Conservation (phyloP, 139 green algal species). For the Picochlorum costavermella region DNA sequence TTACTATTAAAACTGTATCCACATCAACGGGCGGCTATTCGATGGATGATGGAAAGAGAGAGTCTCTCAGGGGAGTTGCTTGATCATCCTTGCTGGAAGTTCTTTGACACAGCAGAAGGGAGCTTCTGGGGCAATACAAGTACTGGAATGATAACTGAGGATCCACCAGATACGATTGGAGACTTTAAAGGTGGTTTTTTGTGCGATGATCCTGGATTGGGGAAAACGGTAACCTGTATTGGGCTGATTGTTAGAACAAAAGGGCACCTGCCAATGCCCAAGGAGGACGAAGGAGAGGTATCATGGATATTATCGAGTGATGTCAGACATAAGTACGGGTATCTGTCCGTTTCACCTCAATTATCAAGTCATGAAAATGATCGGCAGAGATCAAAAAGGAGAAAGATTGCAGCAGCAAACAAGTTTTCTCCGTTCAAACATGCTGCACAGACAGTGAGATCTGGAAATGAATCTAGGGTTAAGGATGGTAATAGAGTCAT, state of each 20-base stretch:
- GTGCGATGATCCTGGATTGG: slow-evolving; percentile 88
- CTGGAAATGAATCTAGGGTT: not conserved
- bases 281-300: slow-evolving; percentile 1
- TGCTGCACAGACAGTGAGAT: not conserved
- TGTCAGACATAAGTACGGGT: not conserved
- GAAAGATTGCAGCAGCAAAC: slow-evolving; percentile 2
- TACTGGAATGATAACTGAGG: slow-evolving; percentile 27
- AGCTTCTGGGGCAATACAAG: slow-evolving; percentile 25
- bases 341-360: not conserved
- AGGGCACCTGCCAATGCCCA: slow-evolving; percentile 24
- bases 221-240: slow-evolving; percentile 83
- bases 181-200: slow-evolving; percentile 73
- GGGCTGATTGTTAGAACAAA: slow-evolving; percentile 68
- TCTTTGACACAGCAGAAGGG: slow-evolving; percentile 18
- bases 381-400: not conserved
- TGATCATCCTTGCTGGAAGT: slow-evolving; percentile 34
- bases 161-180: slow-evolving; percentile 9
- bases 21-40: slow-evolving; percentile 52
- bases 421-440: not conserved
- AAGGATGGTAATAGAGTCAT: no score
- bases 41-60: slow-evolving; percentile 64
- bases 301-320: not conserved
- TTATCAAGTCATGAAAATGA: not conserved
- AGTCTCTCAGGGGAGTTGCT: not conserved
- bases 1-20: slow-evolving; percentile 50